Evolutionary conservation across 2,329 filamentous ascomycete species (phyloP).

Genomic region (Bipolaris bicolor): DNA sequence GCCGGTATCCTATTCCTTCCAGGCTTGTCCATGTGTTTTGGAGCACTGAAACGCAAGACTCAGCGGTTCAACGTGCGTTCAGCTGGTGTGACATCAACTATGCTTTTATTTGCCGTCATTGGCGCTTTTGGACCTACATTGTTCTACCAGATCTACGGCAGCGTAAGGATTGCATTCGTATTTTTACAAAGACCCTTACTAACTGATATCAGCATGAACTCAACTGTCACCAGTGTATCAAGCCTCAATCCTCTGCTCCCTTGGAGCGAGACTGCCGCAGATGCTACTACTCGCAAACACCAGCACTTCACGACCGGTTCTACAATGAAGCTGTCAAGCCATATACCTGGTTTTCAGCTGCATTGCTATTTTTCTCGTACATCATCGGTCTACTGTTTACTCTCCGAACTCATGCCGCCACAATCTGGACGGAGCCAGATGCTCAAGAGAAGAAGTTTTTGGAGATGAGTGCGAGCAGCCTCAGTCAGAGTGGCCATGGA

Average conservation of each 20-base stretch:
- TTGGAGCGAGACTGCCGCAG: conserved; percentile 76
- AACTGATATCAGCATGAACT: conserved; percentile 74
- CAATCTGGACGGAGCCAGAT: conserved; percentile 87
- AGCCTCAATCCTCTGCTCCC: conserved; percentile 56
- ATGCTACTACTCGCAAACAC: conserved; percentile 91
- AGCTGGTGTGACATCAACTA: conserved; percentile 94
- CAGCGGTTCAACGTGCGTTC: conserved; percentile 97
- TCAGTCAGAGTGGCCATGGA: conserved; percentile 40
- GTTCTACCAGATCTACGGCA: conserved; percentile 99
- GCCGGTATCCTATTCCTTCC: conserved; percentile 94
- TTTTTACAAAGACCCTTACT: conserved; percentile 32
- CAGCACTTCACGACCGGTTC: conserved; percentile 84
- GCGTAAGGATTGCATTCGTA: conserved; percentile 53
- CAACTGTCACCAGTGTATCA: conserved; percentile 73
- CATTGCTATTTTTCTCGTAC: conserved; percentile 89
- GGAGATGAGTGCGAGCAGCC: conserved; percentile 47
- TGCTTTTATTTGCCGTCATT: conserved; percentile 95
- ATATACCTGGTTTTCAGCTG: conserved; percentile 87
- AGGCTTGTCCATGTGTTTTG: conserved; percentile 97
- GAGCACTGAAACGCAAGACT: conserved; percentile 95
- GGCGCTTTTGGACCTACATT: conserved; percentile 93
- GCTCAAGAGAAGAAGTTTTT: conserved; percentile 53
- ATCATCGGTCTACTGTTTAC: conserved; percentile 95
- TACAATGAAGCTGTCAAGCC: conserved; percentile 89
- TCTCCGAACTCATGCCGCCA: conserved; percentile 89